Percentiles rank a stretch among this genome's conserved stretches.
Evolutionary conservation across 768 basidiomycete genomes (phyloP).

Genomic region (Mycena epipterygia): DNA sequence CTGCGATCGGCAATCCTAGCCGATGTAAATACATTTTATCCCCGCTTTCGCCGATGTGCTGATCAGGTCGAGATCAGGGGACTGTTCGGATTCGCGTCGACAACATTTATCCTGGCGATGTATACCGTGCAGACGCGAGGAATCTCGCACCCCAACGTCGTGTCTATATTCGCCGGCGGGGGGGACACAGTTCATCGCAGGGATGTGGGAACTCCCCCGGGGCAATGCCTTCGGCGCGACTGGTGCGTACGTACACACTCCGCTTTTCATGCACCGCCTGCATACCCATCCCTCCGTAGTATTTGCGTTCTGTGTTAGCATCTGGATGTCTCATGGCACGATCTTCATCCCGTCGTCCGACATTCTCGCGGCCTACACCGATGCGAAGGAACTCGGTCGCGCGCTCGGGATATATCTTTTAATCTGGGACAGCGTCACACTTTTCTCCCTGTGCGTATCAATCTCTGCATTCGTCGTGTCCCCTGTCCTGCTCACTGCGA

Average conservation of each 20-base stretch:
- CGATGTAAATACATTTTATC: background rate
- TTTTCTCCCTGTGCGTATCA: slow-evolving; percentile 69
- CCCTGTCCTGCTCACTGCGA: background rate
- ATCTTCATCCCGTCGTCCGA: slow-evolving; percentile 79
- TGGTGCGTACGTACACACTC: slow-evolving; percentile 61
- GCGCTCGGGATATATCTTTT: slow-evolving; percentile 79
- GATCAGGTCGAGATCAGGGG: background rate
- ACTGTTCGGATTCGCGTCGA: slow-evolving; percentile 63
- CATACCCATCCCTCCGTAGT: slow-evolving; percentile 51
- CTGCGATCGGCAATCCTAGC: slow-evolving; percentile 20
- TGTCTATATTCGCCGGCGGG: slow-evolving; percentile 84
- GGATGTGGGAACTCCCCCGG: slow-evolving; percentile 81
- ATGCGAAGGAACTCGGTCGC: slow-evolving; percentile 56
- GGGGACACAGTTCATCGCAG: slow-evolving; percentile 83
- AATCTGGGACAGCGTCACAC: slow-evolving; percentile 76
- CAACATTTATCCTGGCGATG: slow-evolving; percentile 79
- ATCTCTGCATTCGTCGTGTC: background rate
- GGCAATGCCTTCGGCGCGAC: slow-evolving; percentile 78
- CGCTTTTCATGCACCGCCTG: background rate
- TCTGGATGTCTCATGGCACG: slow-evolving; percentile 85
- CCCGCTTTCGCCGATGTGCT: background rate
- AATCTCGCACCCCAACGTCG: slow-evolving; percentile 67
- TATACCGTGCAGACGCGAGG: slow-evolving; percentile 70
- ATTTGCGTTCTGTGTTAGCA: slow-evolving; percentile 80
- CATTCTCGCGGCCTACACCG: slow-evolving; percentile 63